Base-by-base conservation (phyloP, 257 asterid species). In the Solanum sejunctum region DNA sequence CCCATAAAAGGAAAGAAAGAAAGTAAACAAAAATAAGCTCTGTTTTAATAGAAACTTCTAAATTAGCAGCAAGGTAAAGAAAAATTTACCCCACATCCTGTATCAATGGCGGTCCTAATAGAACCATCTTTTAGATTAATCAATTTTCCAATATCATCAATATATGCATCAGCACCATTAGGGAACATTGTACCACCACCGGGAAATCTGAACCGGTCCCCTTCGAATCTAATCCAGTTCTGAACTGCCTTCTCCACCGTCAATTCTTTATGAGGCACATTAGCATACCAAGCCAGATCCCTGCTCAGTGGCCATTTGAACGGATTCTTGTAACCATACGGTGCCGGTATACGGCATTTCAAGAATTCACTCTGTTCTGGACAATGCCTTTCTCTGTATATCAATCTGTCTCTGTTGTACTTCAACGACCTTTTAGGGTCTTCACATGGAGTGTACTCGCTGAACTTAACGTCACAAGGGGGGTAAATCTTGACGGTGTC, bases 101-200 rank as follows among this genome's bases (percentile, higher is more conserved):
- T 95, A 80, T 95, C 98, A 81, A 95, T 91, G 90, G 98, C 97
- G 1, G 98, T 95, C 72, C 98, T 84, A 80, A 93, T 92, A 26
- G 95, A 91, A 28, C 98, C 98, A 82, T 91, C 96, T 85, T 90
- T 91, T 63, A 95, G 84, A 82, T 93, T 90, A 84, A 95, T 95
- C 85, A 95, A 67, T 82, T 92, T 91, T 8, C 92, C 97, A 80
- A 94, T 90, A 60, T 94, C 95, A 52, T 94, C 94, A 73, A 94
- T 94, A 32, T 93, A 94, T 2, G 96, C 93, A 71, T 86, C 92
- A 17, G 97, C 98, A 6, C 98, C 98, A 64, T 90, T 87, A 0
- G 95, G 97, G 54, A 94, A 94, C 98, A 94, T 94, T 86, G 98
- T 94, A 51, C 98, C 98, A 7, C 98, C 98, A 52, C 98, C 98